Base-by-base conservation (phyloP, 2,329 filamentous ascomycete species). In the Balansia obtecta region DNA sequence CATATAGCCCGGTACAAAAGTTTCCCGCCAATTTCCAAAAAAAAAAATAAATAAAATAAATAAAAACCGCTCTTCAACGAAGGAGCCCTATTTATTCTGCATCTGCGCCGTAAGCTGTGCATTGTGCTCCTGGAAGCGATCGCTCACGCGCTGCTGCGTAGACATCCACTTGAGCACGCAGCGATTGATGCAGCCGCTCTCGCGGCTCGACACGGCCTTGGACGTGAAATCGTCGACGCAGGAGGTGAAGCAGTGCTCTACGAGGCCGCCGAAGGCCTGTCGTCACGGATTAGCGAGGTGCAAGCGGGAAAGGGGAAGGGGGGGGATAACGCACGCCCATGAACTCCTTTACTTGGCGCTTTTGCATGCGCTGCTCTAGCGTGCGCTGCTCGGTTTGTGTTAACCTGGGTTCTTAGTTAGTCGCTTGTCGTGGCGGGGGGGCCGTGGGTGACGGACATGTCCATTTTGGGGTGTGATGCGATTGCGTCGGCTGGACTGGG, bases 181-280 rank as follows among this genome's bases (percentile, higher is more conserved):
- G 62, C 89, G 86, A 72, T 88, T 83, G 63, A 97, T 83, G 74
- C 93, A 98, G 67, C 86, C 85, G 64, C 86, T 86, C 73, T 98
- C 93, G 66, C 88, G 85, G 58, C 83, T 79, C 56, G 86, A 85
- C 58, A 98, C 81, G 46, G 88, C 87, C 75, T 97, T 97, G 73
- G 89, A 95, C 64, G 90, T 95, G 80, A 98, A 98, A 77, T 97
- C 90, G 71, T 90, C 91, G 71, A 98, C 82, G 77, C 93, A 98
- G 71, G 93, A 85, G 67, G 88, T 84, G 79, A 98, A 98, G 81
- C 93, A 98, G 72, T 84, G 80, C 68, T 88, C 84, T 61, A 89
- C 85, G 37, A 65, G 60, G 51, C 64, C 61, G 50, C 63, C 63
- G 50, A 66, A 70, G 27, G 67, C 67, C 67, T 67, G 43, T 2